Evolutionary conservation across 805 yeast genomes (phyloP).

Genomic region (Lipomyces anomalus): DNA sequence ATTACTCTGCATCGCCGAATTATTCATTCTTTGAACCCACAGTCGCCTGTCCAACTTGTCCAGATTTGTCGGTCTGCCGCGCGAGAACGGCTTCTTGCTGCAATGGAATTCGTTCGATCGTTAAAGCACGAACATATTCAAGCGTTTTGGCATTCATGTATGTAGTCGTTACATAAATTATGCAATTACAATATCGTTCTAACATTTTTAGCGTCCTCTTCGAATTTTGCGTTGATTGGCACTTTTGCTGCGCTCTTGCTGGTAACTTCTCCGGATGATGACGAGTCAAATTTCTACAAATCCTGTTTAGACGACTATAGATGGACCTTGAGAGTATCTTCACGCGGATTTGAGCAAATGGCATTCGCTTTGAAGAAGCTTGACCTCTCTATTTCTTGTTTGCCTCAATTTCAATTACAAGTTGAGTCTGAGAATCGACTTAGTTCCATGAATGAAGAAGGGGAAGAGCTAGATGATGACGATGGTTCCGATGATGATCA

Average conservation of each 20-base stretch:
- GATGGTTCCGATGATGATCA: too few species aligned
- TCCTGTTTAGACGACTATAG: constrained; percentile 71
- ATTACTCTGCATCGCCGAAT: constrained; percentile 28
- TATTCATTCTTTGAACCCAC: constrained; percentile 40
- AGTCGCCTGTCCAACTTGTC: constrained; percentile 40
- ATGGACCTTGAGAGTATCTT: constrained; percentile 65
- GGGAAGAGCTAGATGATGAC: too few species aligned
- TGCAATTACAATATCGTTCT: too few species aligned
- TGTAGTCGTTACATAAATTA: too few species aligned
- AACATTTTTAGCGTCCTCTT: too few species aligned
- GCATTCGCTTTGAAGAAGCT: constrained; percentile 66
- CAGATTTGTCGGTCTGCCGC: constrained; percentile 31
- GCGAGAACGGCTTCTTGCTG: constrained; percentile 19
- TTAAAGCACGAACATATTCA: constrained; percentile 27
- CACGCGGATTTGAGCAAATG: constrained; percentile 73
- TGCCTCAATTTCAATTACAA: constrained; percentile 50
- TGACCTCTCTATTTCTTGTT: constrained; percentile 64
- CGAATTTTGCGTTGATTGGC: constrained; percentile 30
- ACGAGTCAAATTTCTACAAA: constrained; percentile 59
- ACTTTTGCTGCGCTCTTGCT: constrained; percentile 27
- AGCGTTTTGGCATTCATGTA: constrained; percentile 28
- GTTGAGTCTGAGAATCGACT: too few species aligned
- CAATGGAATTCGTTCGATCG: constrained; percentile 27
- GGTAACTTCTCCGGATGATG: constrained; percentile 46
- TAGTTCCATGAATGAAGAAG: too few species aligned